Base-by-base conservation (phyloP, 345 rosid species). In the Lepidium didymum region DNA sequence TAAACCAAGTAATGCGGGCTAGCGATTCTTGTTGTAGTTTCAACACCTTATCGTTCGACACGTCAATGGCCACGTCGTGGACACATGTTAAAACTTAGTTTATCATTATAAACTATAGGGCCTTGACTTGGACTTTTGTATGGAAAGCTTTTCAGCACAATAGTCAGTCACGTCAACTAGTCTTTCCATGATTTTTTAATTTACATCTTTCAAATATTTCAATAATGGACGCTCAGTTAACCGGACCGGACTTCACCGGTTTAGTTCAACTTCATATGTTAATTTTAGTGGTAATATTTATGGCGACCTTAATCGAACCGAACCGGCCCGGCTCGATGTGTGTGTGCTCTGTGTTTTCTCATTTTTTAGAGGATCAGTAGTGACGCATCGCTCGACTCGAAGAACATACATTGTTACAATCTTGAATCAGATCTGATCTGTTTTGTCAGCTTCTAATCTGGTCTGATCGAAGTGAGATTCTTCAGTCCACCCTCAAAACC, bases 381-480 rank as follows among this genome's bases (percentile, higher is more conserved):
- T 56, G 76, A 64, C 37, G 49, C 53, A 56, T 56, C n/a, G n/a
- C n/a, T n/a, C 56, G 38, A 64, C 25, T 37, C 70, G 68, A 65
- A 15, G 57, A 65, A 72, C 46, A 38, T 56, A 47, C 63, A 54
- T 52, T 43, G 23, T 49, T 14, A 37, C 31, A 15, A 11, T 33
- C 18, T 29, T 13, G 49, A 36, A 44, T 60, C 74, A 74, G 74
- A 74, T 74, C 73, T 19, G 78, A 53, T 68, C 53, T 60, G 64
- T 45, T 27, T 35, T 43, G 47, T 58, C 54, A 65, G 23, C 25
- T 33, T 51, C 7, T 7, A 16, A 58, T n/a, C 68, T 74, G 16
- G 31, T 68, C 62, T 16, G 4, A 23, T 35, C 42, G 2, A 66
- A 66, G 15, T 21, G 62, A 52, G 33, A 58, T 62, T 50, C 35